Evolutionary conservation across 2,329 filamentous ascomycete species (phyloP).

Genomic region (Gremmenia infestans): DNA sequence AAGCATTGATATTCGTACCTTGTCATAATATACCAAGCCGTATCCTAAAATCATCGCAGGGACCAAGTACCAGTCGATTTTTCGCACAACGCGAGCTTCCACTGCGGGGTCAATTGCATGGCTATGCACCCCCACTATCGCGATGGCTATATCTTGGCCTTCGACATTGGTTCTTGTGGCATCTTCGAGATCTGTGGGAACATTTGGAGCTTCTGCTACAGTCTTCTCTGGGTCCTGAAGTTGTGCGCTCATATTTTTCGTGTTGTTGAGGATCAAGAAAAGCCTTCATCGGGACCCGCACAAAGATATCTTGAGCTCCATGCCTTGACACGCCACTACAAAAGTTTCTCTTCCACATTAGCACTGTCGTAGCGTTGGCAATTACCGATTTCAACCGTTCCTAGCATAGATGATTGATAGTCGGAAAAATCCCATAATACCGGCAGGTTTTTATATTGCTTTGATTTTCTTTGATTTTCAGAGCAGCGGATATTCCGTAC

Average conservation of each 20-base stretch:
- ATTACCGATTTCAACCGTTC: no score
- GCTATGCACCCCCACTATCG: conserved; percentile 26
- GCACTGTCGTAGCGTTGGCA: no score
- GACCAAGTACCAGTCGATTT: conserved; percentile 64
- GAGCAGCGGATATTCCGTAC: no score
- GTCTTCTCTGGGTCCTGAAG: not conserved
- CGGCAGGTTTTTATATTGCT: no score
- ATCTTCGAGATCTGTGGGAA: not conserved
- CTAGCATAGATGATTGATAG: no score
- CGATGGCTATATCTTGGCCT: conserved; percentile 24
- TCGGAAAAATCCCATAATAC: no score
- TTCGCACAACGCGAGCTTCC: conserved; percentile 53
- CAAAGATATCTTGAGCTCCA: no score
- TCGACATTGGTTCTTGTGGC: not conserved
- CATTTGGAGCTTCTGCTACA: not conserved
- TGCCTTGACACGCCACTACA: no score
- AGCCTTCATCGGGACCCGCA: not conserved
- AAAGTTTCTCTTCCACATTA: no score
- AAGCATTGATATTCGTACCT: conserved; percentile 36
- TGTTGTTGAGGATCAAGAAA: not conserved
- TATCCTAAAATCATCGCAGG: conserved; percentile 63
- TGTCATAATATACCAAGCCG: conserved; percentile 67
- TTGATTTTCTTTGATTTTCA: no score
- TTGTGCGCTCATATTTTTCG: not conserved
- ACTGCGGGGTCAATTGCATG: conserved; percentile 43